A percentile compares a stretch with the other conserved stretches of the same genome.
Evolutionary conservation across 257 asterid genomes (phyloP).

Genomic region (Agastache rugosa): DNA sequence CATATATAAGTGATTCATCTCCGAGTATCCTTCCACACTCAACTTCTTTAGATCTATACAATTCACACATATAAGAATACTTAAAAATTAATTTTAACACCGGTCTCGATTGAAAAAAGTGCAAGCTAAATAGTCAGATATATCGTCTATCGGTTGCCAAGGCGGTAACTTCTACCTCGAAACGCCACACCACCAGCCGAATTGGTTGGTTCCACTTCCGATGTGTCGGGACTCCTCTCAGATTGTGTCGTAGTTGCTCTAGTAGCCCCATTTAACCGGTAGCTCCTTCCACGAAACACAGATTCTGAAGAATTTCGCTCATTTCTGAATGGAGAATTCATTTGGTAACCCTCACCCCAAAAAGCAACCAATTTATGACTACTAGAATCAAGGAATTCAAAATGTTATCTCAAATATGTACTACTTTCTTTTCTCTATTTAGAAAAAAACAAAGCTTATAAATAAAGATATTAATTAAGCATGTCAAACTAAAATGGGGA

Average conservation of each 20-base stretch:
- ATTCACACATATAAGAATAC: no score
- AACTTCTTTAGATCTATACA: no score
- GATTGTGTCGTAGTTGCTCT: constrained; percentile 17
- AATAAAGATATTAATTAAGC: no score
- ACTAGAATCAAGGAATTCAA: constrained; percentile 35
- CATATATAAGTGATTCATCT: no score
- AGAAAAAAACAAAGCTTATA: no score
- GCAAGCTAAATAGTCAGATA: no score
- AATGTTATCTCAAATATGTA: background rate
- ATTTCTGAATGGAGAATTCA: constrained; percentile 48
- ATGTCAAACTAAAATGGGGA: background rate
- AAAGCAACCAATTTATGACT: constrained; percentile 55
- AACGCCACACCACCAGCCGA: constrained; percentile 40
- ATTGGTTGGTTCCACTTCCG: constrained; percentile 20
- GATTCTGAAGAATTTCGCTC: constrained; percentile 34
- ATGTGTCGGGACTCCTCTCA: background rate
- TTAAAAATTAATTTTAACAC: no score
- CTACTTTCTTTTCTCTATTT: no score
- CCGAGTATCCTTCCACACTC: no score
- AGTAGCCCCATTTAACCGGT: constrained; percentile 40
- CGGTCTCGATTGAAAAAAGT: no score
- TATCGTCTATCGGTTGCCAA: constrained; percentile 33
- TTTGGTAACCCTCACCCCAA: constrained; percentile 63
- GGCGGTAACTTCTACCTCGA: constrained; percentile 52
- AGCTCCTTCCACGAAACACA: constrained; percentile 50